phyloP scores from a whole-genome alignment of 2,329 filamentous ascomycete genomes.

The Pseudogymnoascus sp. region DNA sequence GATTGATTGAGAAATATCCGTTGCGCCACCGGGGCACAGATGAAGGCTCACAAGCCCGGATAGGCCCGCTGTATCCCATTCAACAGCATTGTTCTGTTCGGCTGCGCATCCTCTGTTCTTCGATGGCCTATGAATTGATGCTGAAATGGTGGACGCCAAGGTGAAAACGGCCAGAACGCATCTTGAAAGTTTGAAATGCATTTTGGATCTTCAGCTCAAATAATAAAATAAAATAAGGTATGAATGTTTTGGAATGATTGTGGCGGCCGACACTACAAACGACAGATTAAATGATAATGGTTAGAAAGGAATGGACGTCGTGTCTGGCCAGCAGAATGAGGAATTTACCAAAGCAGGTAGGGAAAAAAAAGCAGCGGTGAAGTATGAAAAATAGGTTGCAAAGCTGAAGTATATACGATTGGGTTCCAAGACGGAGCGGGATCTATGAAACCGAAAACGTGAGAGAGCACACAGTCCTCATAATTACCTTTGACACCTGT shows the following conservation, averaged over 20 bases:
- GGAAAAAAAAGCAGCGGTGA: neutral
- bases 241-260: neutral
- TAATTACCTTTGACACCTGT: slow-evolving; percentile 6
- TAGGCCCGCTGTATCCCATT: neutral
- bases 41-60: slow-evolving; percentile 2
- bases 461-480: neutral
- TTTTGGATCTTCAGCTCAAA: neutral
- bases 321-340: slow-evolving; percentile 1
- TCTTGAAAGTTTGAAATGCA: neutral
- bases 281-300: neutral
- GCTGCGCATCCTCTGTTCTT: neutral
- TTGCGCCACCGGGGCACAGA: neutral
- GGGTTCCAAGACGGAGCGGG: neutral
- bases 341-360: neutral
- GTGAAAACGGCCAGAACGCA: neutral
- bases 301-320: slow-evolving; percentile 3
- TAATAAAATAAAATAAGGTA: neutral
- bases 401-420: slow-evolving; percentile 2
- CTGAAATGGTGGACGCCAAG: neutral
- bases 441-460: slow-evolving; percentile 7
- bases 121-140: neutral
- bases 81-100: neutral
- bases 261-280: neutral
- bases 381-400: neutral
- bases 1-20: neutral